Percentiles rank a stretch among this genome's conserved stretches.
These are phyloP conservation scores for Colletotrichum echinochloae DNA, from an alignment of 2,329 filamentous ascomycete genomes.

Conservation along the genomic window DNA sequence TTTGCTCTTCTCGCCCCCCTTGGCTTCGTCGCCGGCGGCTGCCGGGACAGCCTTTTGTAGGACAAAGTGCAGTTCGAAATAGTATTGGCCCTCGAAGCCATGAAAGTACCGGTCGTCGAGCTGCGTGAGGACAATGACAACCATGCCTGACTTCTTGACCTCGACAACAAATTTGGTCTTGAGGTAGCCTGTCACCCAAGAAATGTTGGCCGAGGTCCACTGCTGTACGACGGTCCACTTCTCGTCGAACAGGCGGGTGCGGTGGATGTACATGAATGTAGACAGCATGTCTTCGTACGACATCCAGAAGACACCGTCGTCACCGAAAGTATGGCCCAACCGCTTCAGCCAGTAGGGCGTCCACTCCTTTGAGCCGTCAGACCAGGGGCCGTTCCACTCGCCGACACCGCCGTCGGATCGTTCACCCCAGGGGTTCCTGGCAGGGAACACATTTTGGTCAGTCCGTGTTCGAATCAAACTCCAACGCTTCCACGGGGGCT, in stretches of 20 bases:
- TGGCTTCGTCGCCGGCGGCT: neutral
- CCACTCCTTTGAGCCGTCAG: constrained; percentile 86
- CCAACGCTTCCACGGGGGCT: neutral
- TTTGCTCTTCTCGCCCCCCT: neutral
- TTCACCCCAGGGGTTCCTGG: constrained; percentile 78
- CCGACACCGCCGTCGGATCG: constrained; percentile 54
- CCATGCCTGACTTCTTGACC: constrained; percentile 54
- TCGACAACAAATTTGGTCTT: constrained; percentile 58
- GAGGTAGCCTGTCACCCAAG: constrained; percentile 60
- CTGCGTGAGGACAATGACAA: constrained; percentile 59
- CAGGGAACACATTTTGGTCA: neutral
- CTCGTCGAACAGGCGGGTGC: constrained; percentile 67
- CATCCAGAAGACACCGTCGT: constrained; percentile 77
- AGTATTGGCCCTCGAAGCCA: constrained; percentile 59
- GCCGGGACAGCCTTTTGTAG: constrained; percentile 49
- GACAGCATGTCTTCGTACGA: constrained; percentile 69
- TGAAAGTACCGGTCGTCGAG: constrained; percentile 60
- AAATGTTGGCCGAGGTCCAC: constrained; percentile 57
- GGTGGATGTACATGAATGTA: constrained; percentile 69
- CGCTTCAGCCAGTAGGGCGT: constrained; percentile 81
- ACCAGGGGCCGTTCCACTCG: constrained; percentile 81
- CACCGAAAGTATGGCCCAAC: constrained; percentile 79
- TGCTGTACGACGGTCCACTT: constrained; percentile 59
- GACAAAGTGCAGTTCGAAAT: constrained; percentile 57
- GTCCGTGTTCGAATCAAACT: neutral